phyloP scores from a whole-genome alignment of 352 stramenopile species.

The Globisporangium orthogonon region DNA sequence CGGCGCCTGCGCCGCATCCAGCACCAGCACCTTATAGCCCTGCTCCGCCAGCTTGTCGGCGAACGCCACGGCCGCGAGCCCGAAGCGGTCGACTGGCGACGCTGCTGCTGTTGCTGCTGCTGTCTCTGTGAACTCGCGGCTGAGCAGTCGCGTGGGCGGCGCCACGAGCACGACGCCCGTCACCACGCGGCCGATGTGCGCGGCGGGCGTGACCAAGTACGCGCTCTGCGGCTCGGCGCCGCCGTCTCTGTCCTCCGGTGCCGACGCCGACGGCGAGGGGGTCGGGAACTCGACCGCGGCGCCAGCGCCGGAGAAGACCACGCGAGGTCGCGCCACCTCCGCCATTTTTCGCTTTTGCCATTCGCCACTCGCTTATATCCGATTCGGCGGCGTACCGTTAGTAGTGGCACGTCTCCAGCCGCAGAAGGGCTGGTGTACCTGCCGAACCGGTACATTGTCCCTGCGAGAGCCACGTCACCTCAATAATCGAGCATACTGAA shows the following conservation, averaged over 20 bases:
- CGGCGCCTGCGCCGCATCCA: constrained; percentile 21
- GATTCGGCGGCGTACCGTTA: too few relatives aligned
- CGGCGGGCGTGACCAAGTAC: constrained; percentile 67
- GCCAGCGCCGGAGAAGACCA: constrained; percentile 44
- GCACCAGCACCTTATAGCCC: constrained; percentile 82
- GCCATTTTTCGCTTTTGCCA: constrained; percentile 5
- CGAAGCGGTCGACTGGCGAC: constrained; percentile 28
- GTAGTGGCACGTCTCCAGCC: too few relatives aligned
- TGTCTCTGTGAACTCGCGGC: constrained; percentile 19
- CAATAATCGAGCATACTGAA: not conserved
- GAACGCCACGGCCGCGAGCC: constrained; percentile 60
- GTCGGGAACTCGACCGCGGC: constrained; percentile 39
- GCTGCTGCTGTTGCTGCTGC: constrained; percentile 4
- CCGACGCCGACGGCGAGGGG: constrained; percentile 3
- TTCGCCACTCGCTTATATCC: too few relatives aligned
- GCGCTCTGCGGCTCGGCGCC: constrained; percentile 21
- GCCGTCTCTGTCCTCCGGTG: constrained; percentile 2
- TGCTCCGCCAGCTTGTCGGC: constrained; percentile 85
- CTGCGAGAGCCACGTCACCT: too few relatives aligned
- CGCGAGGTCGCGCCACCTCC: constrained; percentile 29
- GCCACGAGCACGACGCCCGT: constrained; percentile 73
- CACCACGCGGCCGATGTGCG: constrained; percentile 80
- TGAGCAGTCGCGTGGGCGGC: constrained; percentile 25
- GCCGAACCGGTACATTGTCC: too few relatives aligned
- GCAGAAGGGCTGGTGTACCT: too few relatives aligned